phyloP scores from a whole-genome alignment of 23 red algal species.

The Rhodosorus marinus region DNA sequence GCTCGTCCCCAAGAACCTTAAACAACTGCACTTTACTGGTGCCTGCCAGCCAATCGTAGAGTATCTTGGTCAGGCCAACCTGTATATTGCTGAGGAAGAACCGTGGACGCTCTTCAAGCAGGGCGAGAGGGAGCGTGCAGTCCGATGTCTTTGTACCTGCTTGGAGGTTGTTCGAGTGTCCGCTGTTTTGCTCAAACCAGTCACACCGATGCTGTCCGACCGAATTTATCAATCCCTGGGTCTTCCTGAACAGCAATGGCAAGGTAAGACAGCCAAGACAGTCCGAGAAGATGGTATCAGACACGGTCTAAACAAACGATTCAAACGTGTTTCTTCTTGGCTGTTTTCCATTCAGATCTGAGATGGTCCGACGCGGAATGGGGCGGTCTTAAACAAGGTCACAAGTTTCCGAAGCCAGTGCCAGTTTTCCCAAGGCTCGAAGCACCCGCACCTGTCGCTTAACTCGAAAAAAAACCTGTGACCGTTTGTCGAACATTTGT shows the following conservation, averaged over 20 bases:
- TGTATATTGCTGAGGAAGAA: slow-evolving; percentile 54
- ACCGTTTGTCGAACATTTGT: too few species aligned
- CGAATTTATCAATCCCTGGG: slow-evolving; percentile 56
- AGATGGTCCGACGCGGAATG: slow-evolving; percentile 36
- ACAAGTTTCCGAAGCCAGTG: slow-evolving; percentile 24
- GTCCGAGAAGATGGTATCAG: too few species aligned
- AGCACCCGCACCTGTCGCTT: neutral
- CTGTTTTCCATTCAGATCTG: slow-evolving; percentile 2
- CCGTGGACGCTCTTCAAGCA: slow-evolving; percentile 81
- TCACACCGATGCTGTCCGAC: slow-evolving; percentile 34
- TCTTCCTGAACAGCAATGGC: too few species aligned
- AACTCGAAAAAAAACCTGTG: too few species aligned
- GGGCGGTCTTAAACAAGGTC: slow-evolving; percentile 24
- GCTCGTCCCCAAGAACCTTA: slow-evolving; percentile 12
- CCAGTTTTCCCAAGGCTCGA: slow-evolving; percentile 74
- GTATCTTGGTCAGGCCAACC: slow-evolving; percentile 41
- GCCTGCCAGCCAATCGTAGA: slow-evolving; percentile 48
- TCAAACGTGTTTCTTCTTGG: too few species aligned
- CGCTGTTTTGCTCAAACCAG: slow-evolving; percentile 43
- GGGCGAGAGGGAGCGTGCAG: slow-evolving; percentile 19
- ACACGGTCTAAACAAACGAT: too few species aligned
- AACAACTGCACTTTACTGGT: slow-evolving; percentile 43
- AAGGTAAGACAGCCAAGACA: too few species aligned
- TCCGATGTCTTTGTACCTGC: slow-evolving; percentile 18
- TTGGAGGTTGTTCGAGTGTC: slow-evolving; percentile 66